Conservation (phyloP, 179 eudicot species). For the Beta lomatogona region DNA sequence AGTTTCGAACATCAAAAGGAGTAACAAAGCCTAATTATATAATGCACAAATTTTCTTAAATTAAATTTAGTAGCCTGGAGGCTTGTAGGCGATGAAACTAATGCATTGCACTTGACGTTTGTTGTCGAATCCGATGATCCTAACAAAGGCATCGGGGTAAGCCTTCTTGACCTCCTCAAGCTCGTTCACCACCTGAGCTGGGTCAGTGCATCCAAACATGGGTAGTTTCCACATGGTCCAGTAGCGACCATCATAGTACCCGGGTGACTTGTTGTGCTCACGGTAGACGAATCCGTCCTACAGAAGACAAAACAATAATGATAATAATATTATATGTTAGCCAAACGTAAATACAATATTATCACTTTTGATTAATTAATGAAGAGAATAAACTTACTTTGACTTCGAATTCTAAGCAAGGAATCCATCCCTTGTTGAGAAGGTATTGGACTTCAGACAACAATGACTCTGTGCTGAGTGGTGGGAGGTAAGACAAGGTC, state of each 20-base stretch:
- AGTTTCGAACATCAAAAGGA: constrained; percentile 9
- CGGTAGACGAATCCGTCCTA: constrained; percentile 56
- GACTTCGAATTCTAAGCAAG: constrained; percentile 77
- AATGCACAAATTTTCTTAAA: not conserved
- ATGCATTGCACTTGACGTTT: constrained; percentile 69
- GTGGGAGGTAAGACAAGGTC: constrained; percentile 76
- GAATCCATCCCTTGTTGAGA: constrained; percentile 75
- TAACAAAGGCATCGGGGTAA: constrained; percentile 69
- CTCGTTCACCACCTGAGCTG: constrained; percentile 64
- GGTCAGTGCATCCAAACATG: constrained; percentile 78
- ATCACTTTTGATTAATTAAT: not conserved
- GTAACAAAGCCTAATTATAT: not conserved
- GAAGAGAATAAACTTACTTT: constrained; percentile 38
- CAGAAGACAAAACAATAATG: too few relatives aligned
- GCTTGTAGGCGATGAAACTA: constrained; percentile 51
- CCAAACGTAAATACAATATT: not conserved
- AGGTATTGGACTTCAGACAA: constrained; percentile 66
- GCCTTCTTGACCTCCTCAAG: constrained; percentile 62
- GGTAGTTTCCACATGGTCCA: constrained; percentile 91
- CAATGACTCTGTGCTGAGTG: constrained; percentile 49
- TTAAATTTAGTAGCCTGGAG: constrained; percentile 2
- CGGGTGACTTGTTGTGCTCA: constrained; percentile 58
- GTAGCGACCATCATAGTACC: constrained; percentile 84
- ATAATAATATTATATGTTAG: too few relatives aligned
- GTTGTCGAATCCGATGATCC: constrained; percentile 81